Evolutionary conservation across 176 grass and related monocot genomes (phyloP), one percentile per base, ranked within the genome.

Genomic region (Panicum miliaceum): DNA sequence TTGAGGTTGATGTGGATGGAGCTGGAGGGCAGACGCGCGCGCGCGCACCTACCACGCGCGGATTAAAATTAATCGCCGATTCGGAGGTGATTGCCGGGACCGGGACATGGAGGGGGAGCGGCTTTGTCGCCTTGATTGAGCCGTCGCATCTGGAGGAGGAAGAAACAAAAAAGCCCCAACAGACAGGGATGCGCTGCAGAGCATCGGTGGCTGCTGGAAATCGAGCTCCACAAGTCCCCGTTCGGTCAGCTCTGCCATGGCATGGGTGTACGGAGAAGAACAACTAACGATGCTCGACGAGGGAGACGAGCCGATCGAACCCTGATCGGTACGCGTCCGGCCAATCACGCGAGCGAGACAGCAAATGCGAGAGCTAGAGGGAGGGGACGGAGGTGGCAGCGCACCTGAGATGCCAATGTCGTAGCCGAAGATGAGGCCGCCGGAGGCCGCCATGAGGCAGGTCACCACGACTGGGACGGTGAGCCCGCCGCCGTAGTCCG

Each of bases 341-440:
- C 29, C n/a, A n/a, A n/a, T 32, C 29, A 32, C 29, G 29, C 29
- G 1, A 32, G 29, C 29, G 29, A 32, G 29, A 32, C 50, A 38
- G 51, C 34, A 9, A 71, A 71, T 71, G 67, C 22, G 22, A 14
- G 3, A 6, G 8, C 38, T 23, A 43, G 36, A 27, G 41, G 26
- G 13, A 27, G 61, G 27, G 13, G 62, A 16, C 2, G 0, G 29
- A 6, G 4, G 0, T 5, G 45, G 75, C 6, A 26, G 58, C 81
- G 65, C 51, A 92, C 96, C 96, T 84, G 96, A 98, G 86, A 98
- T 95, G 69, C 96, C 96, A 84, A 98, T 98, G 77, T 98, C 96
- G 86, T 98, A 98, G 76, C 96, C 96, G 77, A 93, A 98, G 83
- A 98, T 98, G 32, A 98, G 93, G 19, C 96, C 96, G 10, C 96